Percentiles rank a stretch among this genome's conserved stretches.
phyloP scores from a whole-genome alignment of 352 stramenopile species.

The Phytopythium chamaehyphon region DNA sequence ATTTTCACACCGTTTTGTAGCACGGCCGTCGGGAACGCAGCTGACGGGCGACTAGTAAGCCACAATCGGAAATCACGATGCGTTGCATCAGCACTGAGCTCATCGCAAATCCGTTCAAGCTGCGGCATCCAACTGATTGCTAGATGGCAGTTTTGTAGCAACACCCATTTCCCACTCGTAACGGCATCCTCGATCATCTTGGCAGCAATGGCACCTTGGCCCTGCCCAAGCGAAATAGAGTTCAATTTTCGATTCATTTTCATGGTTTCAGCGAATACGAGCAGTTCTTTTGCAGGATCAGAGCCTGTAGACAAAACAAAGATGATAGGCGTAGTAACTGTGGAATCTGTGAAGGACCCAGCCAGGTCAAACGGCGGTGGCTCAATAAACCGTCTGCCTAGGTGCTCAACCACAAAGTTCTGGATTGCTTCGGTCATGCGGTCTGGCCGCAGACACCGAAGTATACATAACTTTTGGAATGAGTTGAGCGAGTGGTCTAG shows the following conservation, averaged over 20 bases:
- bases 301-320: conserved; percentile 89
- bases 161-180: conserved; percentile 89
- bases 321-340: conserved; percentile 85
- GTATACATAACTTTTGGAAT: conserved; percentile 81
- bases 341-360: conserved; percentile 82
- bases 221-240: conserved; percentile 89
- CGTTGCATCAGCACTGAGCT: conserved; percentile 75
- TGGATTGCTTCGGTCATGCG: conserved; percentile 89
- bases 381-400: conserved; percentile 89
- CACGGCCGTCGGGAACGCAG: conserved; percentile 88
- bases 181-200: conserved; percentile 87
- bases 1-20: conserved; percentile 96
- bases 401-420: conserved; percentile 86
- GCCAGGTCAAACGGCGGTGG: conserved; percentile 79
- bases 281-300: conserved; percentile 86
- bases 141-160: conserved; percentile 91
- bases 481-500: conserved; percentile 63
- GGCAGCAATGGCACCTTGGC: conserved; percentile 81
- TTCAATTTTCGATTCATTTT: conserved; percentile 83
- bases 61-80: conserved; percentile 93
- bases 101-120: conserved; percentile 90
- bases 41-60: conserved; percentile 85
- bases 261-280: conserved; percentile 82
- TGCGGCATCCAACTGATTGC: conserved; percentile 92
- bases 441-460: conserved; percentile 75